Base-by-base conservation (phyloP, 177 flowering plant genomes). In the Vitis hybrid region DNA sequence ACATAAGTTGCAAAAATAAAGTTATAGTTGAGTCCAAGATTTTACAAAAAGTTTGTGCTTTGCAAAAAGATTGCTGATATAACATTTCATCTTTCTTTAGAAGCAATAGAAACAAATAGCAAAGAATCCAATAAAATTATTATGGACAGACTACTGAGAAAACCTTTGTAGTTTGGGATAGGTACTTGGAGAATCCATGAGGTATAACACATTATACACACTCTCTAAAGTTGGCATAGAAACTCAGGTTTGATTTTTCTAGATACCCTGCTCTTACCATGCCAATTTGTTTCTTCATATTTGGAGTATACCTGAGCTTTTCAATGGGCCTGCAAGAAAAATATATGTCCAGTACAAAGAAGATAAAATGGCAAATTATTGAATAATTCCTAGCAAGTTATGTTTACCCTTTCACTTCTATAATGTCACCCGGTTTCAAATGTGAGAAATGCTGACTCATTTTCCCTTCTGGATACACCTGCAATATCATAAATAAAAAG, bases 381-480 rank as follows among this genome's bases (percentile, higher is more conserved):
- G 34, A 64, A 54, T 51, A 34, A 54, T 51, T 39, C 48, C 48
- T 6, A 1, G 48, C 48, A 39, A 39, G 8, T 39, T 6, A 39
- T 39, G 48, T 39, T 60, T 82, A 93, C 99, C 99, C 99, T 88
- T 96, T 96, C 65, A 96, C 97, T 91, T 93, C 97, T 67, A 96
- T 72, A 4, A 86, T 90, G 81, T 93, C 97, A 12, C 98, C 99
- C 34, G 97, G 98, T 67, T 88, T 91, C 73, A 96, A 81, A 74
- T 85, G 88, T 45, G 91, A 90, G 66, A 93, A 82, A 81, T 96
- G 88, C 79, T 87, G 97, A 79, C 97, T 96, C 99, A 93, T 93
- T 84, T 96, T 92, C 19, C 99, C 99, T 66, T 96, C 91, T 18
- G 99, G 98, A 83, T 96, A 96, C 69, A 92, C 85, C 99, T 96